These are phyloP conservation scores for Lasiodiplodia gonubiensis DNA, from an alignment of 2,329 filamentous ascomycete species.

Conservation along the genomic window DNA sequence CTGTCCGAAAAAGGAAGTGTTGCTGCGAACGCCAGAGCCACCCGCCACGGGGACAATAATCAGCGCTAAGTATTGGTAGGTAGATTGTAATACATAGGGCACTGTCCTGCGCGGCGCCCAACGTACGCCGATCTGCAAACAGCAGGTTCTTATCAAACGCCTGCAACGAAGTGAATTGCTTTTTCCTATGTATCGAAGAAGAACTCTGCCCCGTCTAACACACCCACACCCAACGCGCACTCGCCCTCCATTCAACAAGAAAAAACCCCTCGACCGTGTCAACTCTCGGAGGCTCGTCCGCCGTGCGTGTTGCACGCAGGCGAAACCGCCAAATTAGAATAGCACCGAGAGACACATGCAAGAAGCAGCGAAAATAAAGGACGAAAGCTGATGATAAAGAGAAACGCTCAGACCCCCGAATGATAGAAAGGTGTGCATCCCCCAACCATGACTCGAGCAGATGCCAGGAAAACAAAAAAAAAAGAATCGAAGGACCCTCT, in stretches of 20 bases:
- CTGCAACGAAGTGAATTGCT: constrained; percentile 12
- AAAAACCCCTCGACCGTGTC: background rate
- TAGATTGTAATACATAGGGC: constrained; percentile 20
- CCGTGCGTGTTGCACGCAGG: background rate
- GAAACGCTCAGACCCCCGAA: constrained; percentile 21
- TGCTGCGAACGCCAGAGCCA: constrained; percentile 11
- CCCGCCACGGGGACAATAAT: background rate
- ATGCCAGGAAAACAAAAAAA: constrained; percentile 18
- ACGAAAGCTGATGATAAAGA: constrained; percentile 21
- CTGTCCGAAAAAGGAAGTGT: constrained; percentile 9
- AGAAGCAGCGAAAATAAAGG: background rate
- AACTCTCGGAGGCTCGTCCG: background rate
- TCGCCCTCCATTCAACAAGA: constrained; percentile 18
- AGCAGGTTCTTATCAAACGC: constrained; percentile 6
- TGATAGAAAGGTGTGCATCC: constrained; percentile 23
- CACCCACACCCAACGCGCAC: constrained; percentile 22
- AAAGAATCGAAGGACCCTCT: constrained; percentile 22
- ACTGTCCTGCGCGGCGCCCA: background rate
- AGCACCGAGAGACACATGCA: constrained; percentile 6
- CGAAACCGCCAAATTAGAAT: constrained; percentile 6
- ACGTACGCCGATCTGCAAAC: constrained; percentile 1
- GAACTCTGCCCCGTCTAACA: constrained; percentile 18
- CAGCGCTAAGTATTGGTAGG: constrained; percentile 5
- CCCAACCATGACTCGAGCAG: constrained; percentile 18
- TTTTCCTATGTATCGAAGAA: constrained; percentile 26